Percentiles rank a stretch among this genome's conserved stretches.
Evolutionary conservation across 345 rosid genomes (phyloP).

Genomic region (Euphorbia tirucalli): DNA sequence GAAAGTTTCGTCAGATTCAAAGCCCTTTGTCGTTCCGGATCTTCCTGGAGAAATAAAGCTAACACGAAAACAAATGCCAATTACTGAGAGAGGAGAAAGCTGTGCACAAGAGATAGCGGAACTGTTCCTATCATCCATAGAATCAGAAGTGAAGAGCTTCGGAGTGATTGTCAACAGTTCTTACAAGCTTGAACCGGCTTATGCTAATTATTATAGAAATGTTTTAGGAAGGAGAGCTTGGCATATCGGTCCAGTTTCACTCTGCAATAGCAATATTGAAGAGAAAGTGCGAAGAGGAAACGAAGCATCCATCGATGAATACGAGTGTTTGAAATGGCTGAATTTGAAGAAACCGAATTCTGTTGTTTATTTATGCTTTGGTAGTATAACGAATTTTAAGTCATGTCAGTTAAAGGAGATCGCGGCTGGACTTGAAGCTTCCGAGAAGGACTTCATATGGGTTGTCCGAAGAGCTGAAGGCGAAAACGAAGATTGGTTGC

Average conservation of each 20-base stretch:
- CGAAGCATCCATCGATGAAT: slow-evolving; percentile 19
- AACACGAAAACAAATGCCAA: slow-evolving; percentile 16
- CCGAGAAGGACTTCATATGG: slow-evolving; percentile 31
- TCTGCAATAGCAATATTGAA: slow-evolving; percentile 14
- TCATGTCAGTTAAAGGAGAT: slow-evolving; percentile 34
- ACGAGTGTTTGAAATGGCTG: slow-evolving; percentile 41
- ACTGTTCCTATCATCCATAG: not conserved
- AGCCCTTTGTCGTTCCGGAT: slow-evolving; percentile 29
- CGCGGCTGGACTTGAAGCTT: slow-evolving; percentile 36
- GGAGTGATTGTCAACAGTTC: slow-evolving; percentile 70
- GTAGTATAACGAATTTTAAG: slow-evolving; percentile 25
- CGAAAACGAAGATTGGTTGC: slow-evolving; percentile 38
- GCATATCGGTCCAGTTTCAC: slow-evolving; percentile 34
- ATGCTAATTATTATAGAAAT: slow-evolving; percentile 40
- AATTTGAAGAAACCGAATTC: slow-evolving; percentile 30
- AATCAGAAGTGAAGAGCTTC: slow-evolving; percentile 45
- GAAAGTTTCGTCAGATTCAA: slow-evolving; percentile 27
- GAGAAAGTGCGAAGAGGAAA: slow-evolving; percentile 23
- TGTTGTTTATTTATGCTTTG: slow-evolving; percentile 43
- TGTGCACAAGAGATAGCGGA: not conserved
- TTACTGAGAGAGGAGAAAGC: not conserved
- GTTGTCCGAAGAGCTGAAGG: slow-evolving; percentile 29
- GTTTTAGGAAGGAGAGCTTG: slow-evolving; percentile 40
- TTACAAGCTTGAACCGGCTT: slow-evolving; percentile 63
- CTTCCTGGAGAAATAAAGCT: slow-evolving; percentile 34